Percentiles rank a stretch among this genome's conserved stretches.
These are phyloP conservation scores for Climacium dendroides DNA, from an alignment of 225 moss, liverwort and hornwort genomes.

Conservation along the genomic window DNA sequence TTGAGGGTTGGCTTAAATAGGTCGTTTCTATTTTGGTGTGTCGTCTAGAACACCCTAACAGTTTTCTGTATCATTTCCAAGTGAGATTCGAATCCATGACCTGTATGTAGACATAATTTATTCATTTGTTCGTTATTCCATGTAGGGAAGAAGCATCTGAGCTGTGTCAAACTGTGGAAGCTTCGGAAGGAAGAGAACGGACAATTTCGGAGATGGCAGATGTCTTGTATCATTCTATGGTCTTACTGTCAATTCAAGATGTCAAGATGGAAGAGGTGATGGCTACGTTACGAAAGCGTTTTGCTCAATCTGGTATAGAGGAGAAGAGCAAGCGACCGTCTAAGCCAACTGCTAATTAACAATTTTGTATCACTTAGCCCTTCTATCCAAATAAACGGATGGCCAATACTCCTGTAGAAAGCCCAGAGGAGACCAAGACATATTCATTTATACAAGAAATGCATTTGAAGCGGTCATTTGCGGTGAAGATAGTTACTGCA, in stretches of 20 bases:
- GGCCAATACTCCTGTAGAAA: background rate
- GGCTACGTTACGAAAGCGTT: conserved; percentile 56
- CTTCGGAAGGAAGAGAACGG: conserved; percentile 65
- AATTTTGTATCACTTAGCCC: background rate
- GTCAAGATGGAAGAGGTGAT: conserved; percentile 87
- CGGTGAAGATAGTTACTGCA: background rate
- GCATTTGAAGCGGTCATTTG: background rate
- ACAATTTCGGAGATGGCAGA: conserved; percentile 98
- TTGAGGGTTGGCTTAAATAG: background rate
- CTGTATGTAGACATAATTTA: background rate
- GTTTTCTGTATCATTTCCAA: background rate
- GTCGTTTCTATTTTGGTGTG: background rate
- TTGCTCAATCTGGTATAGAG: conserved; percentile 80
- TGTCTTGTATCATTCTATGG: conserved; percentile 91
- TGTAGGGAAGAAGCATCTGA: conserved; percentile 95
- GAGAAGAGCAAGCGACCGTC: conserved; percentile 58
- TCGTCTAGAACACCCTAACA: background rate
- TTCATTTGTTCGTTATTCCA: background rate
- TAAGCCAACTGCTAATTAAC: conserved; percentile 11
- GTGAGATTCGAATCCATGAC: background rate
- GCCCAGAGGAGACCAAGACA: background rate
- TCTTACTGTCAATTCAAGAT: conserved; percentile 69
- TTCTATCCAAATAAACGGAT: background rate
- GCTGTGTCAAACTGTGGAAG: conserved; percentile 80
- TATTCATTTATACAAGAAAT: background rate